A percentile compares a stretch with the other conserved stretches of the same genome.
These are phyloP conservation scores for Ascomycota sp. DNA, from an alignment of 2,329 filamentous ascomycete genomes.

Conservation along the genomic window DNA sequence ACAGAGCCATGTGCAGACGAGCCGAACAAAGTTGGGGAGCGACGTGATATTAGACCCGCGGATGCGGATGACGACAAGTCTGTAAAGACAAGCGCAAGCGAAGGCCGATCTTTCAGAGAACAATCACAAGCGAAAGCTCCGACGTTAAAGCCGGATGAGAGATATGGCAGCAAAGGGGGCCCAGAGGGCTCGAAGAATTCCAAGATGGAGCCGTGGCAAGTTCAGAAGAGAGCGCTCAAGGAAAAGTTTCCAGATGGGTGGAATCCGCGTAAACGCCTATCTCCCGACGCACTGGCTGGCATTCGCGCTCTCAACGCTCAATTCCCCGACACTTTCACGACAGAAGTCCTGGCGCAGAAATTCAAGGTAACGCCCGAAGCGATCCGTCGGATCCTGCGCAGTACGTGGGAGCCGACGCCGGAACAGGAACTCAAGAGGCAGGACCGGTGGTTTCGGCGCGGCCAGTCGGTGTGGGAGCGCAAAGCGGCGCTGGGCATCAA, in stretches of 20 bases:
- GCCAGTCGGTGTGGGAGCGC: constrained; percentile 33
- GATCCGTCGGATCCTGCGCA: constrained; percentile 65
- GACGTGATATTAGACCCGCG: no score
- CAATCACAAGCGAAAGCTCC: no score
- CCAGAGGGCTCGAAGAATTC: neutral
- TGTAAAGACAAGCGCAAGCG: no score
- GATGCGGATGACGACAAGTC: no score
- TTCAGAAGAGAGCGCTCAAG: constrained; percentile 27
- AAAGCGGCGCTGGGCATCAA: constrained; percentile 38
- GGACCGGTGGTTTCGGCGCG: constrained; percentile 37
- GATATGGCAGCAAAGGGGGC: no score
- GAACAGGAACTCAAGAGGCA: constrained; percentile 36
- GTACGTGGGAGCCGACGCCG: constrained; percentile 45
- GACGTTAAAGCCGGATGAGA: neutral
- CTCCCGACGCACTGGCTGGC: constrained; percentile 75
- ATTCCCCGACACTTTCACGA: constrained; percentile 58
- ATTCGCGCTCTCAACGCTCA: constrained; percentile 64
- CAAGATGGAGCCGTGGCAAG: neutral
- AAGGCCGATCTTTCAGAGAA: no score
- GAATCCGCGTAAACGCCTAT: constrained; percentile 66
- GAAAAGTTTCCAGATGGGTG: constrained; percentile 65
- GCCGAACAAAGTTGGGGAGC: no score
- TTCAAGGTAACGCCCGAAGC: constrained; percentile 78
- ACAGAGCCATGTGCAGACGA: no score
- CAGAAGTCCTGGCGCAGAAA: constrained; percentile 44